Evolutionary conservation across 768 basidiomycete genomes (phyloP).

Genomic region (Exsudoporus frostii): DNA sequence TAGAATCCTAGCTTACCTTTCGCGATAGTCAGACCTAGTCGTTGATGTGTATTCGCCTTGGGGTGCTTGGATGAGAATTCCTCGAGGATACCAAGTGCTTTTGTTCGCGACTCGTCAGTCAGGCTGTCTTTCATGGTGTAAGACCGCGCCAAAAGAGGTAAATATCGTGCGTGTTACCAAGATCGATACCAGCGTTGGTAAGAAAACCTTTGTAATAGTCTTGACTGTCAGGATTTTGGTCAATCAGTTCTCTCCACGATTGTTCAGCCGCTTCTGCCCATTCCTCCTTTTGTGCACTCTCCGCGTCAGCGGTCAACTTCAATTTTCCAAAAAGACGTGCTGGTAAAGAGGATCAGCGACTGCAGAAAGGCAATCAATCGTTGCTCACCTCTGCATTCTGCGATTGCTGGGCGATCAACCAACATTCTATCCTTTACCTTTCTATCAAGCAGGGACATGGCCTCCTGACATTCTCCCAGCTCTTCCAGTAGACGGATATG

Average conservation of each 20-base stretch:
- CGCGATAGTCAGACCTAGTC: slow-evolving; percentile 70
- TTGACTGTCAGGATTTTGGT: slow-evolving; percentile 80
- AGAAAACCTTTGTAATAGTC: slow-evolving; percentile 80
- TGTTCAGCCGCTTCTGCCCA: slow-evolving; percentile 68
- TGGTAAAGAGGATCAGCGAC: slow-evolving; percentile 30
- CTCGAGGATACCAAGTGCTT: slow-evolving; percentile 55
- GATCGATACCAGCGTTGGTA: slow-evolving; percentile 55
- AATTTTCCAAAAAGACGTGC: slow-evolving; percentile 77
- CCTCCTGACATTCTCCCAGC: slow-evolving; percentile 56
- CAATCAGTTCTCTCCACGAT: slow-evolving; percentile 77
- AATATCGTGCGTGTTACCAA: slow-evolving; percentile 45
- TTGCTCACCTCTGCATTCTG: slow-evolving; percentile 61
- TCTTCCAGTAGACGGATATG: slow-evolving; percentile 74
- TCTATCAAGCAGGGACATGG: slow-evolving; percentile 59
- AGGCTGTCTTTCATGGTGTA: slow-evolving; percentile 34
- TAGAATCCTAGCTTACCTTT: slow-evolving; percentile 35
- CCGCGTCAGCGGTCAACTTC: slow-evolving; percentile 8
- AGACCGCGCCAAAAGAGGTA: slow-evolving; percentile 6
- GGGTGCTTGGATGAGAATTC: slow-evolving; percentile 64
- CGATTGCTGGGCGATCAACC: slow-evolving; percentile 66
- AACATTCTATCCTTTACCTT: slow-evolving; percentile 63
- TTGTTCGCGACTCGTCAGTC: slow-evolving; percentile 47
- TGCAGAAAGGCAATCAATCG: not conserved
- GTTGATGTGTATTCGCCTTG: slow-evolving; percentile 63
- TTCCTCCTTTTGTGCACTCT: slow-evolving; percentile 23